A percentile compares a stretch with the other conserved stretches of the same genome.
phyloP scores from a whole-genome alignment of 116 monocot species.

The Dioscorea cayenensis region DNA sequence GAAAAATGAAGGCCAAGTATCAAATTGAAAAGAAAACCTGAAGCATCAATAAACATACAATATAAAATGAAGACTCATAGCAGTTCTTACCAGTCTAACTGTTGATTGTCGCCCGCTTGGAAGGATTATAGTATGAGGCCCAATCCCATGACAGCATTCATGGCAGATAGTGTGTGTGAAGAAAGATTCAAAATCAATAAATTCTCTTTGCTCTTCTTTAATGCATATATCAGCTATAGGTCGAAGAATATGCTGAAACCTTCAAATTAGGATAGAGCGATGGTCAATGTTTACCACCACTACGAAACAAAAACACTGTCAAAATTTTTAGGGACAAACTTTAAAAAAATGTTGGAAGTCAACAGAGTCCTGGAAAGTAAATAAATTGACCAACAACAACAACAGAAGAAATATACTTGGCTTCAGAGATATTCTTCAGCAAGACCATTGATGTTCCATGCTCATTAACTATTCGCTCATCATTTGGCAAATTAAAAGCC shows the following conservation, averaged over 20 bases:
- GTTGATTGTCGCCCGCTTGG: slow-evolving; percentile 87
- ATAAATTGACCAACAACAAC: not conserved
- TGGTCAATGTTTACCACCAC: not conserved
- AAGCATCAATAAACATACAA: not conserved
- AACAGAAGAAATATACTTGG: slow-evolving; percentile 48
- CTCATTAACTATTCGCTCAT: slow-evolving; percentile 88
- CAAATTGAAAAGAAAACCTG: not conserved
- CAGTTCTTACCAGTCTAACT: slow-evolving; percentile 64
- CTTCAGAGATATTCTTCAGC: slow-evolving; percentile 93
- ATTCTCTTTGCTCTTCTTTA: slow-evolving; percentile 57
- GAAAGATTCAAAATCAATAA: slow-evolving; percentile 85
- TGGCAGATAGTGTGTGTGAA: slow-evolving; percentile 92
- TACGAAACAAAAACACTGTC: not conserved
- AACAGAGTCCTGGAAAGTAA: not conserved
- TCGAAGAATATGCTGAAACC: slow-evolving; percentile 90
- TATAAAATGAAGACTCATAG: not conserved
- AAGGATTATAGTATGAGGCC: slow-evolving; percentile 85
- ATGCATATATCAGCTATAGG: slow-evolving; percentile 90
- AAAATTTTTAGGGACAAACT: too few species aligned
- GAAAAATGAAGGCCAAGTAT: not conserved
- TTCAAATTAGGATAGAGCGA: slow-evolving; percentile 6
- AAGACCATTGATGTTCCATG: slow-evolving; percentile 96
- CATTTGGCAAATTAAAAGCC: slow-evolving; percentile 98
- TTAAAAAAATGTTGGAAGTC: not conserved
- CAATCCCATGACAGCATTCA: slow-evolving; percentile 99